Evolutionary conservation across 805 yeast genomes (phyloP), one percentile per base, ranked within the genome.

Genomic region (Candida palmyrensis): DNA sequence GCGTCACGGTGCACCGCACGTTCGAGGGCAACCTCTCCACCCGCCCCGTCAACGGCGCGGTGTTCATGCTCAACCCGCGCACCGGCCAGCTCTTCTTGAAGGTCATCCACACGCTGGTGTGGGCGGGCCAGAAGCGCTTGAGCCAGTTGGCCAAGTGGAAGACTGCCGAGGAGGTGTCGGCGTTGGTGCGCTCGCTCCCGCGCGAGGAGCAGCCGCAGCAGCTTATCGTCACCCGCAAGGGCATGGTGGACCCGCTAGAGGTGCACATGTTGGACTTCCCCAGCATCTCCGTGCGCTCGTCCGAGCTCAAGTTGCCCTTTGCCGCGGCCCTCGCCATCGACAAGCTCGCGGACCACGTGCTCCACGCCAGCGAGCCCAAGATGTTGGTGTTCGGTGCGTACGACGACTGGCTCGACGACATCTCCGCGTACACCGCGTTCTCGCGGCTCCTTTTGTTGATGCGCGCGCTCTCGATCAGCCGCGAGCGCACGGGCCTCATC

Each of bases 241-340:
- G 95, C 10, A 82, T 92, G 71, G 50, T 84, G 38, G 99, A 92
- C 63, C 97, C 99, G 3, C 62, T 92, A 33, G 97, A 90, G 49
- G 97, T 88, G 21, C 97, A 92, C 48, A 85, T 92, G 95, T 72
- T 90, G 35, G 97, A 92, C 55, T 92, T 89, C 68, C 96, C 97
- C 13, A 88, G 87, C 54, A 82, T 88, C 32, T 74, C 90, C 0
- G 82, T 92, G 21, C 73, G 97, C 33, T 86, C 95, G 2, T 82
- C 96, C 1, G 97, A 92, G 53, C 64, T 92, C 35, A 82, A 81
- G 44, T 61, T 92, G 39, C 98, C 99, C 13, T 92, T 92, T 65
- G 81, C 82, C 18, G 79, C 95, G 1, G 85, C 95, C 0, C 59
- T 92, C 69, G 76, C 81, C 50, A 75, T 90, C 37, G 92, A 83